phyloP scores from a whole-genome alignment of 75 land plant genomes.

The Ceratopteris richardii region DNA sequence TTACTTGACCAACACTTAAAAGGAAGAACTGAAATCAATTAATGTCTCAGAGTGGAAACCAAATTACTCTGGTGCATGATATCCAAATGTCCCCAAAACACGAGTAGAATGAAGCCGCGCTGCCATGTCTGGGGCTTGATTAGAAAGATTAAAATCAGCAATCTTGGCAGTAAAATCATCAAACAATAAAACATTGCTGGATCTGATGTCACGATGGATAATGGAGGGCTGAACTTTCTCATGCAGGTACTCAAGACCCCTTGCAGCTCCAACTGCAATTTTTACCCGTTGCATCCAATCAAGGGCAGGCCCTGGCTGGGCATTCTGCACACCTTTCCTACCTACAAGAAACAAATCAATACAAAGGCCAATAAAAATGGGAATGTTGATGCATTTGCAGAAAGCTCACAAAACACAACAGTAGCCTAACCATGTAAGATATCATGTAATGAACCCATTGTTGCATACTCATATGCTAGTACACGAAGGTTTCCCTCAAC shows the following conservation, averaged over 20 bases:
- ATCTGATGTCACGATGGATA: slow-evolving; percentile 80
- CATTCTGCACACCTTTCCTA: slow-evolving; percentile 86
- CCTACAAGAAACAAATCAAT: slow-evolving; percentile 25
- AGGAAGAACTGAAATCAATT: no score
- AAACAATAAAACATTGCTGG: slow-evolving; percentile 77
- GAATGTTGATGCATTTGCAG: background rate
- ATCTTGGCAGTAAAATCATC: slow-evolving; percentile 79
- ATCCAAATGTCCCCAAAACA: slow-evolving; percentile 86
- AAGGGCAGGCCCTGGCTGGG: slow-evolving; percentile 76
- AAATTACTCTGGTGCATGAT: slow-evolving; percentile 93
- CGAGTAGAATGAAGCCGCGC: slow-evolving; percentile 90
- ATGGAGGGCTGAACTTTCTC: slow-evolving; percentile 70
- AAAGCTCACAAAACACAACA: background rate
- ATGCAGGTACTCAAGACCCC: slow-evolving; percentile 76
- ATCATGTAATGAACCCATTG: slow-evolving; percentile 58
- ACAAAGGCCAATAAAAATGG: background rate
- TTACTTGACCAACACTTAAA: no score
- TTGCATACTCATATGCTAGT: slow-evolving; percentile 56
- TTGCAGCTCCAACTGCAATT: slow-evolving; percentile 84
- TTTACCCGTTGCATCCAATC: slow-evolving; percentile 83
- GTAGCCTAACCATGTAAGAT: slow-evolving; percentile 40
- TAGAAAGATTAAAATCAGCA: slow-evolving; percentile 80
- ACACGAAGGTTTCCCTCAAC: slow-evolving; percentile 47
- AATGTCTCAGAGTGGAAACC: slow-evolving; percentile 8
- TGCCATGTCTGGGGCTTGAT: slow-evolving; percentile 87